Percentiles rank a stretch among this genome's conserved stretches.
These are phyloP conservation scores for Calonectria crousiana DNA, from an alignment of 2,329 filamentous ascomycete genomes.

Conservation along the genomic window DNA sequence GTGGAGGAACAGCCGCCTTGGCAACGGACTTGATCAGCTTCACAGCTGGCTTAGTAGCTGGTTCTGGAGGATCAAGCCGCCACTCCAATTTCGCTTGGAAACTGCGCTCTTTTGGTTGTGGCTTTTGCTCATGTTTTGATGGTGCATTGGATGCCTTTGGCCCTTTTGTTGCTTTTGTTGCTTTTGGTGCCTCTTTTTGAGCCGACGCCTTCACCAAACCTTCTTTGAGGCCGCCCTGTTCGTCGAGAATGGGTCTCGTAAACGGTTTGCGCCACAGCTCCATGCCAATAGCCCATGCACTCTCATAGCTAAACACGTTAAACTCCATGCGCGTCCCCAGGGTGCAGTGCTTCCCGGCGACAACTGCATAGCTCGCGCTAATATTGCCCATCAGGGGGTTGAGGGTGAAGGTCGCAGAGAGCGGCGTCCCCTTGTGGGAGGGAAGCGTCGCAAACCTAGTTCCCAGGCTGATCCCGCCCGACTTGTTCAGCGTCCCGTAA, in stretches of 20 bases:
- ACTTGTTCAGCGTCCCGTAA: constrained; percentile 95
- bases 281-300: constrained; percentile 89
- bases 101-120: constrained; percentile 54
- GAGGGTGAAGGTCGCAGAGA: constrained; percentile 92
- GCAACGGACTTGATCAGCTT: constrained; percentile 34
- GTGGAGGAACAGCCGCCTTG: constrained; percentile 32
- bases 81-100: constrained; percentile 67
- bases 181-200: background rate
- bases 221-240: constrained; percentile 16
- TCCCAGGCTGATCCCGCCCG: constrained; percentile 89
- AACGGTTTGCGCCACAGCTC: constrained; percentile 86
- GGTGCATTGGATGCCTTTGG: background rate
- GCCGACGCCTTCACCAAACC: background rate
- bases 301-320: constrained; percentile 98
- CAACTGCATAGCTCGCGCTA: constrained; percentile 90
- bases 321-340: constrained; percentile 95
- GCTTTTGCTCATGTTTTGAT: constrained; percentile 10
- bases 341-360: constrained; percentile 84
- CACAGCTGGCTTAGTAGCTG: constrained; percentile 42
- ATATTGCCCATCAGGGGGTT: constrained; percentile 96
- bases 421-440: constrained; percentile 83
- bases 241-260: constrained; percentile 52
- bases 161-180: background rate
- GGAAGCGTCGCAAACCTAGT: constrained; percentile 90
- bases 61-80: constrained; percentile 57